Evolutionary conservation across 192 early-diverging fungal species (phyloP).

Genomic region (Obelidium mucronatum): DNA sequence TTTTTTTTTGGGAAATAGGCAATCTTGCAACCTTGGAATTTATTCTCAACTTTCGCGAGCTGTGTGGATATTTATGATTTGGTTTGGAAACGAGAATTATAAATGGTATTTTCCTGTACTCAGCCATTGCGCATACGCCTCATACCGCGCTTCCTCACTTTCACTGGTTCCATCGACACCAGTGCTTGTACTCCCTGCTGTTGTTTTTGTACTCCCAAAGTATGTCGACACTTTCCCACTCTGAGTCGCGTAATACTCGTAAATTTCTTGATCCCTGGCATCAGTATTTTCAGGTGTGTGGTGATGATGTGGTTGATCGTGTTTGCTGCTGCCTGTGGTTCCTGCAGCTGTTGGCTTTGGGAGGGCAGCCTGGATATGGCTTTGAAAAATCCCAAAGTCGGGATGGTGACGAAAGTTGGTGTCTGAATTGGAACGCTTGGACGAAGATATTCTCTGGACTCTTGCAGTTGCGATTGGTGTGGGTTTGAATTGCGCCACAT

Average conservation of each 20-base stretch:
- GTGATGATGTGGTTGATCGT: no score
- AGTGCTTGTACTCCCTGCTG: slow-evolving; percentile 9
- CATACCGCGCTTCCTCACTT: slow-evolving; percentile 40
- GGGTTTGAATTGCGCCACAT: slow-evolving; percentile 54
- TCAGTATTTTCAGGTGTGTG: no score
- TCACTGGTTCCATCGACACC: slow-evolving; percentile 8
- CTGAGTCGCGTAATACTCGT: slow-evolving; percentile 36
- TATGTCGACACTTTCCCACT: slow-evolving; percentile 25
- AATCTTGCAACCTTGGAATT: no score
- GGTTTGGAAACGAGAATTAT: no score
- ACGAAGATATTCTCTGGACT: slow-evolving; percentile 16
- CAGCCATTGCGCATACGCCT: slow-evolving; percentile 28
- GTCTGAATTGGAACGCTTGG: neutral
- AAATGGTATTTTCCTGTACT: slow-evolving; percentile 3
- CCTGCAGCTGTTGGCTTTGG: slow-evolving; percentile 4
- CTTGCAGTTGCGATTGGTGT: slow-evolving; percentile 15
- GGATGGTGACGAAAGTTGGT: no score
- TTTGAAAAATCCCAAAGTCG: slow-evolving; percentile 34
- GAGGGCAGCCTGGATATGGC: neutral
- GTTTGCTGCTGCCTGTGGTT: neutral
- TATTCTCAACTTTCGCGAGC: no score
- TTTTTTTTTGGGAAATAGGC: no score
- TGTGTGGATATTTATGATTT: no score
- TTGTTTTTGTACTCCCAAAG: slow-evolving; percentile 12
- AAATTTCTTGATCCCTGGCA: slow-evolving; percentile 40